Evolutionary conservation across 129 eudicot genomes (phyloP).

Genomic region (Centella asiatica): DNA sequence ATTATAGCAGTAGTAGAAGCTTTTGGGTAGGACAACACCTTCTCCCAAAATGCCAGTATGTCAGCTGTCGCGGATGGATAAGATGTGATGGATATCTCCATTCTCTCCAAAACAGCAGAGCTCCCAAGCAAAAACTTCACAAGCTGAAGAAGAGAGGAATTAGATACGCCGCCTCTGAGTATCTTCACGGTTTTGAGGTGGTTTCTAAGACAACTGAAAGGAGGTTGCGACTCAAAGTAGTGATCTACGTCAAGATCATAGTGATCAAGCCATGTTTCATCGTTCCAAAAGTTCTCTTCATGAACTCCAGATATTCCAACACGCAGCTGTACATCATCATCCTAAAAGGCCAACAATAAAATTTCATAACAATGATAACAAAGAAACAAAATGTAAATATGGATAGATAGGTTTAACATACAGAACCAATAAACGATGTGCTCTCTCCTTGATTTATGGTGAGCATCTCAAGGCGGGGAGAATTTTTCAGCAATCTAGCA

Average conservation of each 20-base stretch:
- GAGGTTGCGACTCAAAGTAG: constrained; percentile 14
- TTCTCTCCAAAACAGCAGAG: constrained; percentile 10
- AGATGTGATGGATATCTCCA: neutral
- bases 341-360: neutral
- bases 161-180: neutral
- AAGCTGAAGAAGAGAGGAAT: constrained; percentile 11
- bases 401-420: neutral
- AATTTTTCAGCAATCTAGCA: constrained; percentile 11
- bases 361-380: too few relatives aligned
- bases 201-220: constrained; percentile 12
- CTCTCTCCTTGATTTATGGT: neutral
- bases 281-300: constrained; percentile 2
- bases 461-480: constrained; percentile 15
- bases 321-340: constrained; percentile 1
- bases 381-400: too few relatives aligned
- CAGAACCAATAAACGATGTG: neutral
- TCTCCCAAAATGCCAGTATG: neutral
- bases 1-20: constrained; percentile 6
- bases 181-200: constrained; percentile 8
- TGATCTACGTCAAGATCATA: constrained; percentile 12
- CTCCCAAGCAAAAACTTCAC: constrained; percentile 16
- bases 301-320: constrained; percentile 3
- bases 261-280: neutral
- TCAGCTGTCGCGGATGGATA: neutral
- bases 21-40: constrained; percentile 8